phyloP scores from a whole-genome alignment of 2,329 filamentous ascomycete genomes.

The Apiospora hydei region DNA sequence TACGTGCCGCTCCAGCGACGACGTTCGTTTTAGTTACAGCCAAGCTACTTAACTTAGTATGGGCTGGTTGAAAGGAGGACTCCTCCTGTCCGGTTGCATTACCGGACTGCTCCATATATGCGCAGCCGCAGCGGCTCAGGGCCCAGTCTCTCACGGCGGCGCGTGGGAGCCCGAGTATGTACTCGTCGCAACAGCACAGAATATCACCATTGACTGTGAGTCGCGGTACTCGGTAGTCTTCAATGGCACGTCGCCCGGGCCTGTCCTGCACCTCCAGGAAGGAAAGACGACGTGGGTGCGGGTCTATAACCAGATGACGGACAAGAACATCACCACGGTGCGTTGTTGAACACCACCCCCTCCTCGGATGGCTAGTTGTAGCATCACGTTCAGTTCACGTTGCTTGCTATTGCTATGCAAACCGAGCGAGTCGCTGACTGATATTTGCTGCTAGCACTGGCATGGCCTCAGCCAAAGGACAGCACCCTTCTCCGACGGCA shows the following conservation, averaged over 20 bases:
- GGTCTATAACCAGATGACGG: slow-evolving; percentile 63
- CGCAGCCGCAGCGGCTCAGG: slow-evolving; percentile 30
- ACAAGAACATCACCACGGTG: slow-evolving; percentile 63
- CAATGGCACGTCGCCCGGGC: slow-evolving; percentile 62
- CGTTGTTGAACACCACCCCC: slow-evolving; percentile 27
- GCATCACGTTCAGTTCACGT: neutral
- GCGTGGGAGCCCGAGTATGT: slow-evolving; percentile 42
- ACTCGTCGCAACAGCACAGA: slow-evolving; percentile 41
- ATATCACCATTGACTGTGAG: slow-evolving; percentile 54
- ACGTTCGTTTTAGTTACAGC: slow-evolving; percentile 3
- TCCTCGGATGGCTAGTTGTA: neutral
- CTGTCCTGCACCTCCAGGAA: slow-evolving; percentile 54
- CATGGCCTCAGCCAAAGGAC: slow-evolving; percentile 67
- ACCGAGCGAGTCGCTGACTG: slow-evolving; percentile 28
- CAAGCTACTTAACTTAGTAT: neutral
- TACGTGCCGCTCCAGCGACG: neutral
- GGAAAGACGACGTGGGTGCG: slow-evolving; percentile 62
- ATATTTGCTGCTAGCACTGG: slow-evolving; percentile 61
- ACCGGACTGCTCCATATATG: slow-evolving; percentile 34
- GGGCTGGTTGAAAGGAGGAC: neutral
- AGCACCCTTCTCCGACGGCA: slow-evolving; percentile 70
- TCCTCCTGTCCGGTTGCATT: neutral
- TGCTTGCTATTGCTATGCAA: neutral
- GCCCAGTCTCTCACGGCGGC: slow-evolving; percentile 34
- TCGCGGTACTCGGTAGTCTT: slow-evolving; percentile 55